Conservation (phyloP, 768 basidiomycete genomes). For the Scleroderma citrinum region DNA sequence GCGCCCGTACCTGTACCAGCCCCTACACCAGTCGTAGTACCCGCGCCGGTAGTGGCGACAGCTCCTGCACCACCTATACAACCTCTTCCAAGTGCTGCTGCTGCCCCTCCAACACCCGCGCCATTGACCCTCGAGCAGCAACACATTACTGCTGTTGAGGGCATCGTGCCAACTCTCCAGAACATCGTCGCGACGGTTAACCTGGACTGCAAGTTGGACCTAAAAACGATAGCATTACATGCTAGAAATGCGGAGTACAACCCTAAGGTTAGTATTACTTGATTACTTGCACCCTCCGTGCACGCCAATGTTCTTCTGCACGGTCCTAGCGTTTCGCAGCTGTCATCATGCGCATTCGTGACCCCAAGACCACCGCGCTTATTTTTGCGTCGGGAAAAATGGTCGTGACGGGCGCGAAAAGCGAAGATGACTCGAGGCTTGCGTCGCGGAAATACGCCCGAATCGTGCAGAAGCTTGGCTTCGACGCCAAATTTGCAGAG, state of each 20-base stretch:
- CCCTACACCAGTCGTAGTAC: slow-evolving; percentile 32
- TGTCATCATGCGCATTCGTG: slow-evolving; percentile 99
- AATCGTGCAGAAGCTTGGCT: slow-evolving; percentile 98
- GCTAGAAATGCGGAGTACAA: slow-evolving; percentile 99
- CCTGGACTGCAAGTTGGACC: slow-evolving; percentile 90
- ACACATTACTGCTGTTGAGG: slow-evolving; percentile 94
- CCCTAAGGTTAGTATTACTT: slow-evolving; percentile 85
- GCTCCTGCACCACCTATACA: slow-evolving; percentile 14
- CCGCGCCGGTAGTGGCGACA: slow-evolving; percentile 20
- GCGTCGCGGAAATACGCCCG: slow-evolving; percentile 98
- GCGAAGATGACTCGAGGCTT: slow-evolving; percentile 93
- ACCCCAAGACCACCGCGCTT: slow-evolving; percentile 98
- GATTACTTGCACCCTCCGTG: slow-evolving; percentile 32
- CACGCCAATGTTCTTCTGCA: slow-evolving; percentile 57
- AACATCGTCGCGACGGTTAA: slow-evolving; percentile 99
- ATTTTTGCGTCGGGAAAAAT: slow-evolving; percentile 99
- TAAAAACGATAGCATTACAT: slow-evolving; percentile 98
- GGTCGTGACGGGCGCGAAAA: slow-evolving; percentile 99
- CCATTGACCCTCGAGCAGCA: slow-evolving; percentile 86
- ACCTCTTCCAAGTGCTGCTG: slow-evolving; percentile 30
- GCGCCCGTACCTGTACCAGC: slow-evolving; percentile 45
- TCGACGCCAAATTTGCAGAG: slow-evolving; percentile 98
- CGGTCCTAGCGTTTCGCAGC: slow-evolving; percentile 94
- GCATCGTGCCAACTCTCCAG: slow-evolving; percentile 98
- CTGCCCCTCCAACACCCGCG: slow-evolving; percentile 53